These are phyloP conservation scores for Saksenaea oblongispora DNA, from an alignment of 371 early-diverging fungal genomes.

Conservation along the genomic window DNA sequence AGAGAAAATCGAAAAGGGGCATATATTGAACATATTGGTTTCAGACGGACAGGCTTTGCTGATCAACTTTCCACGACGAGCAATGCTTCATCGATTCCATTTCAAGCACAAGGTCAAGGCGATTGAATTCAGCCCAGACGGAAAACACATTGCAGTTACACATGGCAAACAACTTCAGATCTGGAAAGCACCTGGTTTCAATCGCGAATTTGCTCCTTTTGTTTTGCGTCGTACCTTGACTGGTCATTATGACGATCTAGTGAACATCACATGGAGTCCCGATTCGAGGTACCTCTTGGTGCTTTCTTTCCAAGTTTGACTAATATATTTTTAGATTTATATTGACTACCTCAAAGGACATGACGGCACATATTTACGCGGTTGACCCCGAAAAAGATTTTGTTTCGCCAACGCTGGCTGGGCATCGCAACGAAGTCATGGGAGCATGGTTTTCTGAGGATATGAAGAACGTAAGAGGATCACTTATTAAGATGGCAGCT, in stretches of 20 bases:
- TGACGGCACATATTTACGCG: slow-evolving; percentile 85
- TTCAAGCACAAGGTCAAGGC: slow-evolving; percentile 82
- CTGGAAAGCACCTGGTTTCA: slow-evolving; percentile 94
- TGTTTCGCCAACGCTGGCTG: slow-evolving; percentile 74
- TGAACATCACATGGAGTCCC: slow-evolving; percentile 83
- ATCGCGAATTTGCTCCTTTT: slow-evolving; percentile 91
- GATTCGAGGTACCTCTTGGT: slow-evolving; percentile 63
- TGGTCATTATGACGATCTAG: slow-evolving; percentile 91
- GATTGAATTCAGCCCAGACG: slow-evolving; percentile 82
- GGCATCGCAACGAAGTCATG: slow-evolving; percentile 84
- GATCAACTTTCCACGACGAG: slow-evolving; percentile 81
- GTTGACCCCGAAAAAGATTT: slow-evolving; percentile 68
- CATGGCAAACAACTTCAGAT: slow-evolving; percentile 83
- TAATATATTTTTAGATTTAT: slow-evolving; percentile 53
- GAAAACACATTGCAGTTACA: slow-evolving; percentile 84
- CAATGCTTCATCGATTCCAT: slow-evolving; percentile 85
- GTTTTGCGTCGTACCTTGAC: slow-evolving; percentile 74
- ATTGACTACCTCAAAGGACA: slow-evolving; percentile 86
- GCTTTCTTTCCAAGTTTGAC: neutral
- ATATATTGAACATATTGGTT: neutral
- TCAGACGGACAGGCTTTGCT: slow-evolving; percentile 88
- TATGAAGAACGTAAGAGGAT: slow-evolving; percentile 53
- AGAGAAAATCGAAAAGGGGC: neutral
- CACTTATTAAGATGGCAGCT: neutral
- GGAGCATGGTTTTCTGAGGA: slow-evolving; percentile 92